Evolutionary conservation across 345 rosid genomes (phyloP).

Genomic region (Lepidium didymum): DNA sequence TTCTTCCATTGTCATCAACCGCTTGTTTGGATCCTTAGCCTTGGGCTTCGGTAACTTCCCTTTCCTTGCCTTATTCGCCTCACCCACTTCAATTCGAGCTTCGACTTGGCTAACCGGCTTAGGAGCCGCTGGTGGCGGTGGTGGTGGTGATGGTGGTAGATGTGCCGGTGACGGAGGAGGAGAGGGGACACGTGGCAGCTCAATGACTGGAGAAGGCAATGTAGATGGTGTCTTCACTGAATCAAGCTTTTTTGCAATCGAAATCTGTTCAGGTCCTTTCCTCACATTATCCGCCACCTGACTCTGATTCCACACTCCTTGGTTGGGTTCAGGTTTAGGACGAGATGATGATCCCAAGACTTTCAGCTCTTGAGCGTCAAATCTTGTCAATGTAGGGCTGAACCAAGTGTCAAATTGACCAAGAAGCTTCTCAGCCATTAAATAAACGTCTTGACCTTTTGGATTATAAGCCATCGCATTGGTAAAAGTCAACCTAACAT

Average conservation of each 20-base stretch:
- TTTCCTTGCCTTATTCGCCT: slow-evolving; percentile 36
- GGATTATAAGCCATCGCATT: slow-evolving; percentile 79
- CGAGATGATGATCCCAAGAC: slow-evolving; percentile 21
- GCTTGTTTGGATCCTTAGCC: slow-evolving; percentile 75
- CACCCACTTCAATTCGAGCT: slow-evolving; percentile 21
- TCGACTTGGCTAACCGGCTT: slow-evolving; percentile 12
- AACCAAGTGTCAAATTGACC: slow-evolving; percentile 45
- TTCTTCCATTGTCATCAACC: slow-evolving; percentile 68
- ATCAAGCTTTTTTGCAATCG: slow-evolving; percentile 28
- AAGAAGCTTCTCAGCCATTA: slow-evolving; percentile 47
- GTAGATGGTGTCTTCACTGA: slow-evolving; percentile 21
- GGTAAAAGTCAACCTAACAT: slow-evolving; percentile 64
- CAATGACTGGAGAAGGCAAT: slow-evolving; percentile 22
- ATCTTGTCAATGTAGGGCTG: slow-evolving; percentile 22
- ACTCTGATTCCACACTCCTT: slow-evolving; percentile 13
- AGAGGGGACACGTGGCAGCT: not conserved
- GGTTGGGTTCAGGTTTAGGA: slow-evolving; percentile 6
- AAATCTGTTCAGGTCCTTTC: slow-evolving; percentile 29
- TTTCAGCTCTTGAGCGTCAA: slow-evolving; percentile 20
- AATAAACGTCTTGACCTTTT: slow-evolving; percentile 56
- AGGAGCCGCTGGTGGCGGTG: not conserved
- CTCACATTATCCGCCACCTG: slow-evolving; percentile 7
- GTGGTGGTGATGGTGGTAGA: slow-evolving; percentile 11
- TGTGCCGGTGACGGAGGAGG: slow-evolving; percentile 10
- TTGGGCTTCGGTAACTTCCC: slow-evolving; percentile 58